phyloP scores from a whole-genome alignment of 129 eudicot species.

The Flaveria brownii region DNA sequence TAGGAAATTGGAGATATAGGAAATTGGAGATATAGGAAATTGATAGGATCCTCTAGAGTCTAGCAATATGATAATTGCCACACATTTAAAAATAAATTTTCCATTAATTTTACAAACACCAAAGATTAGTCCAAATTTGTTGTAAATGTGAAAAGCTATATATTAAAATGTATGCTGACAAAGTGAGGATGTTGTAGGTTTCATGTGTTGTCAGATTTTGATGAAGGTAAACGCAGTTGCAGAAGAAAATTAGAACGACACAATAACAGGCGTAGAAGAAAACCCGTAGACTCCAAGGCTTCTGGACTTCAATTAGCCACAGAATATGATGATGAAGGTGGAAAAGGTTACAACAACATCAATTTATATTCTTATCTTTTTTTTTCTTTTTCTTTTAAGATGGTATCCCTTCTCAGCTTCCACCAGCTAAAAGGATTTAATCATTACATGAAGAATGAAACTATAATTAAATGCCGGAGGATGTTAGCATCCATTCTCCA shows the following conservation, averaged over 20 bases:
- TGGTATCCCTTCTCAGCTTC: constrained; percentile 4
- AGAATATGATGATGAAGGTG: constrained; percentile 61
- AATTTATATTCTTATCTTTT: not conserved
- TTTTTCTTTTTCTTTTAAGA: not conserved
- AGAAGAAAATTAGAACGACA: constrained; percentile 93
- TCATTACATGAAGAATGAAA: constrained; percentile 7
- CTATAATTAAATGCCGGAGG: constrained; percentile 5
- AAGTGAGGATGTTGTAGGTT: constrained; percentile 56
- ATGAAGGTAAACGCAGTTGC: constrained; percentile 98
- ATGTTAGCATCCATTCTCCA: constrained; percentile 13
- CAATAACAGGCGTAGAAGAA: constrained; percentile 85
- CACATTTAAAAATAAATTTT: not conserved
- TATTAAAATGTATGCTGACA: constrained; percentile 11
- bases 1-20: not conserved
- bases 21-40: not conserved
- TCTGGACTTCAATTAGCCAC: constrained; percentile 38
- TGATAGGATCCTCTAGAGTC: not conserved
- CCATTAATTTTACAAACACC: not conserved
- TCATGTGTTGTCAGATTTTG: constrained; percentile 88
- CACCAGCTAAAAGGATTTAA: constrained; percentile 2
- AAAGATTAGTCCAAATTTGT: not conserved
- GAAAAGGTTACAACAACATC: constrained; percentile 53
- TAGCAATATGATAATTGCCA: not conserved
- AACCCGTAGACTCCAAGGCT: constrained; percentile 57
- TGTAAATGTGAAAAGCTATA: not conserved